Base-by-base conservation (phyloP, 108 stramenopile genomes). In the Nitzschia sp. region DNA sequence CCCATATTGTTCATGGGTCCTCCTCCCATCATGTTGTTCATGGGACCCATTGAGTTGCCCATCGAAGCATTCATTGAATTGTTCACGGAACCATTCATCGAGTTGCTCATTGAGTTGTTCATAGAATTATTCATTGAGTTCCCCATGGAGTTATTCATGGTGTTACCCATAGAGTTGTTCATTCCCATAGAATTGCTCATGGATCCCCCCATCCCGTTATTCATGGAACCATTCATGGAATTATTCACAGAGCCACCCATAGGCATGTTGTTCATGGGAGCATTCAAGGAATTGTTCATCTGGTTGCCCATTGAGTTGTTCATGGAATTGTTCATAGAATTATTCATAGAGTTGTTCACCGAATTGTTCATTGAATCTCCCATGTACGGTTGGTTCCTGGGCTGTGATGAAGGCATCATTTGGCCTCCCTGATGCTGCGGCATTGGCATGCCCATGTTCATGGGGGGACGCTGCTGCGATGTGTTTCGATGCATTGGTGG, bases 401-500 rank as follows among this genome's bases (percentile, higher is more conserved):
- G 57, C 8, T 55, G 48, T 10, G 75, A 65, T 17, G 69, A 56
- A 20, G 68, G 51, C 69, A 76, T 76, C 63, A 70, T 70, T 54
- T 53, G 63, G 41, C 70, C 74, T 34, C 29, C 46, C n/a, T 69
- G 75, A 39, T 59, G 59, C 43, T 69, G 75, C 46, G 69, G 75
- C 56, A 67, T 59, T 34, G 69, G 78, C 70, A 78, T 74, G 24
- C 73, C 74, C 73, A 80, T 76, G 8, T 62, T 29, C 48, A 29
- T 17, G 10, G 52, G 41, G 52, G 38, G 12, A 5, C 60, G 39
- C 19, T 54, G 41, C 41, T 69, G 60, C 57, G 77, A 63, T 37
- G 71, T 73, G 67, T 71, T 70, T 40, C 74, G 59, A 41, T 76
- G 75, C 75, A 76, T 76, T 42, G 71, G 80, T 69, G 77, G 71